Conservation (phyloP, 164 flowering plant genomes). For the Piper longum region DNA sequence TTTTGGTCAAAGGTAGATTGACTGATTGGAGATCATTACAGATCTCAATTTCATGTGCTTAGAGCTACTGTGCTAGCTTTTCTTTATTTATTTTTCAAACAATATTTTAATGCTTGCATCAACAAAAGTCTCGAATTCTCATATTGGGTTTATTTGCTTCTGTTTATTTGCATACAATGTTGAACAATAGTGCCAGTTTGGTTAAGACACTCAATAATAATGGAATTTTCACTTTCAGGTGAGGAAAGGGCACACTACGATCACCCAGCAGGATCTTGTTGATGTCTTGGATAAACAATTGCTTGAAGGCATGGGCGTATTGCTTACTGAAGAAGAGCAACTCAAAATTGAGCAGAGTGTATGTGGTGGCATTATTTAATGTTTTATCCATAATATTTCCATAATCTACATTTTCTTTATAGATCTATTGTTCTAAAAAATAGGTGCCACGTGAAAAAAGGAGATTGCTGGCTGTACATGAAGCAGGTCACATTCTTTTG, state of each 20-base stretch:
- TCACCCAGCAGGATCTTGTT: constrained; percentile 71
- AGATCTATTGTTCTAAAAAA: constrained; percentile 5
- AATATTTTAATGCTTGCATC: too few relatives aligned
- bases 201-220: too few relatives aligned
- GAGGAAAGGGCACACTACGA: constrained; percentile 73
- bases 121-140: too few relatives aligned
- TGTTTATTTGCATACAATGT: not conserved
- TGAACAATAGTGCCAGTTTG: not conserved
- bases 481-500: constrained; percentile 90
- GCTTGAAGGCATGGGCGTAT: constrained; percentile 97
- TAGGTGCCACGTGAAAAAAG: constrained; percentile 84
- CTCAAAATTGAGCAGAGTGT: constrained; percentile 81
- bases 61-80: too few relatives aligned
- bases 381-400: not conserved
- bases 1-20: too few relatives aligned
- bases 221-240: constrained; percentile 33
- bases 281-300: constrained; percentile 93
- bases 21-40: too few relatives aligned
- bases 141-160: not conserved
- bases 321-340: constrained; percentile 97
- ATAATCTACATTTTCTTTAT: too few relatives aligned
- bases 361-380: constrained; percentile 12
- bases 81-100: too few relatives aligned
- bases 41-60: too few relatives aligned
- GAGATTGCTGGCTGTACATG: constrained; percentile 86